Conservation (phyloP, 208 protist genomes). For the Crithidia fasciculata region DNA sequence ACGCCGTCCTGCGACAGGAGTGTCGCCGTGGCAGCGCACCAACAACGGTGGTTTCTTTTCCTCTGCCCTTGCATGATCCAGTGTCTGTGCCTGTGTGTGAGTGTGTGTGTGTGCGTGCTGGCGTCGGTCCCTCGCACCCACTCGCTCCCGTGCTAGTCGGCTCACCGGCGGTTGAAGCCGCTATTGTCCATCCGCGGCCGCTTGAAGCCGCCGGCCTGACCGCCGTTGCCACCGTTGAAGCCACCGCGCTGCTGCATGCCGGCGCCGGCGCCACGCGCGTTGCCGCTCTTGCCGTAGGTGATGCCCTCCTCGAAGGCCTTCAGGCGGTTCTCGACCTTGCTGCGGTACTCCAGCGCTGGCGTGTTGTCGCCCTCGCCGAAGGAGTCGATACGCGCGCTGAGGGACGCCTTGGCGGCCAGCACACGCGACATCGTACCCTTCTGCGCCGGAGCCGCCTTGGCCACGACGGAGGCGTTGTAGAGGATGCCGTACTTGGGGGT, state of each 20-base stretch:
- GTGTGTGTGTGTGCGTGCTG: no score
- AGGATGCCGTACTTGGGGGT: slow-evolving; percentile 99
- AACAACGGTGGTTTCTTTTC: background rate
- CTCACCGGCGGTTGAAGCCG: slow-evolving; percentile 24
- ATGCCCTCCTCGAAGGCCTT: slow-evolving; percentile 92
- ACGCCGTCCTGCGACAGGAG: background rate
- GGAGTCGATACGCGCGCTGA: slow-evolving; percentile 98
- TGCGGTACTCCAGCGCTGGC: slow-evolving; percentile 90
- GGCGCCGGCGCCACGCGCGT: slow-evolving; percentile 78
- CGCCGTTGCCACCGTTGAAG: slow-evolving; percentile 38
- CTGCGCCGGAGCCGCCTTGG: slow-evolving; percentile 92
- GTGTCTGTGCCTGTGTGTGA: no score
- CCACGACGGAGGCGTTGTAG: slow-evolving; percentile 98
- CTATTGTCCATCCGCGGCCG: slow-evolving; percentile 47
- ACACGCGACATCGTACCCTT: slow-evolving; percentile 97
- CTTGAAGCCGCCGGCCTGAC: slow-evolving; percentile 58
- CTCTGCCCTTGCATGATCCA: background rate
- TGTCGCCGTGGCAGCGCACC: no score
- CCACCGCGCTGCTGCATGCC: slow-evolving; percentile 66
- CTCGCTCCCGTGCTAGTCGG: background rate
- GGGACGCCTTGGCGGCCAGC: slow-evolving; percentile 97
- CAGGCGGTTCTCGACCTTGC: slow-evolving; percentile 88
- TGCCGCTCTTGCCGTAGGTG: slow-evolving; percentile 87
- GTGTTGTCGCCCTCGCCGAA: slow-evolving; percentile 95
- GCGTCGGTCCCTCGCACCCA: no score